Evolutionary conservation across 106 monocot species (phyloP).

Genomic region (Dactylorhiza incarnata): DNA sequence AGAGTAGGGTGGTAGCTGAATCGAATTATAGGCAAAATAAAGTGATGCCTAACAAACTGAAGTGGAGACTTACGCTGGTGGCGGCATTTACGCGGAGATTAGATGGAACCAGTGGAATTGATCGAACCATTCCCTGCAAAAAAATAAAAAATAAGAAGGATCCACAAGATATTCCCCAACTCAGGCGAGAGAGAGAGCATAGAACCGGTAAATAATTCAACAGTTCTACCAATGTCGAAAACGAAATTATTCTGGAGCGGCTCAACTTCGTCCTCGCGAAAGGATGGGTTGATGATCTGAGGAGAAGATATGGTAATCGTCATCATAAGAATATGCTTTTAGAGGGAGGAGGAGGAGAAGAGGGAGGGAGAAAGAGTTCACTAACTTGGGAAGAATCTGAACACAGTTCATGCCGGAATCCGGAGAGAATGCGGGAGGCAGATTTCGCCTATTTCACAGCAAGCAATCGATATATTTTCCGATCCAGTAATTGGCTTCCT

Average conservation of each 20-base stretch:
- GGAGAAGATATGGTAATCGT: neutral
- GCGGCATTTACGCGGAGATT: constrained; percentile 17
- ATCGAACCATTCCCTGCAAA: constrained; percentile 29
- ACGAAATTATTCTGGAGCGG: constrained; percentile 14
- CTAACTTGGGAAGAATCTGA: constrained; percentile 26
- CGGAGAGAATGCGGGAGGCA: neutral
- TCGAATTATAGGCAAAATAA: neutral
- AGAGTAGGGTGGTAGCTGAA: neutral
- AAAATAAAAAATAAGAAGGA: constrained; percentile 1
- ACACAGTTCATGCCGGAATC: constrained; percentile 28
- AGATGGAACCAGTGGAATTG: constrained; percentile 15
- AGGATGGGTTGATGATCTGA: constrained; percentile 17
- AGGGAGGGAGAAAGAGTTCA: neutral
- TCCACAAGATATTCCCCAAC: neutral
- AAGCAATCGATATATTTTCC: too few species aligned
- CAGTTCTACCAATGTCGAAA: neutral
- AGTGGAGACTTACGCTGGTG: neutral
- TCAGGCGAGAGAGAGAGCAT: neutral
- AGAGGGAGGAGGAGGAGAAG: neutral
- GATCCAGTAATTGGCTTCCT: too few species aligned
- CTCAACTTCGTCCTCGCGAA: constrained; percentile 2
- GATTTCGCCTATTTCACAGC: neutral
- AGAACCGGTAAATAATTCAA: neutral
- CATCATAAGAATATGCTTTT: neutral
- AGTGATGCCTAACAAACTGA: neutral